A percentile compares a stretch with the other conserved stretches of the same genome.
Evolutionary conservation across 2,329 filamentous ascomycete species (phyloP).

Genomic region (Pseudogymnoascus sp.): DNA sequence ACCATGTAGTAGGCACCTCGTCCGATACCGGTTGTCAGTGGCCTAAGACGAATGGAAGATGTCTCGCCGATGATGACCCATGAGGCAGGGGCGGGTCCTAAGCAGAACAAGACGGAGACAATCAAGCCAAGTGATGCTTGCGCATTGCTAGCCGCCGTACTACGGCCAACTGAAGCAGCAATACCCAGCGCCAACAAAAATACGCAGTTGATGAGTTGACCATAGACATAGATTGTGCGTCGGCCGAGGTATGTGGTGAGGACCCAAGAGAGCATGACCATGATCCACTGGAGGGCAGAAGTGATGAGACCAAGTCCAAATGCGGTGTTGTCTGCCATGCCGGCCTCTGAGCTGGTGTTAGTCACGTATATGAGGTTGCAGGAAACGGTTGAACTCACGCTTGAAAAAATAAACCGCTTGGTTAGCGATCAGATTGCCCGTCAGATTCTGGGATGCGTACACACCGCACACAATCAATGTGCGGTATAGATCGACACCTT

Average conservation of each 20-base stretch:
- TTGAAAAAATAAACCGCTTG: slow-evolving; percentile 26
- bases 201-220: slow-evolving; percentile 44
- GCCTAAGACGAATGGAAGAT: slow-evolving; percentile 55
- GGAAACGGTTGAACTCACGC: slow-evolving; percentile 30
- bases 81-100: slow-evolving; percentile 56
- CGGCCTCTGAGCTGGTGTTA: slow-evolving; percentile 47
- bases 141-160: slow-evolving; percentile 36
- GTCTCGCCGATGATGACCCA: slow-evolving; percentile 64
- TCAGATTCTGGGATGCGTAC: slow-evolving; percentile 54
- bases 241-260: slow-evolving; percentile 57
- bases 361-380: slow-evolving; percentile 7
- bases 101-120: slow-evolving; percentile 56
- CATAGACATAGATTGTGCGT: slow-evolving; percentile 58
- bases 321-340: slow-evolving; percentile 45
- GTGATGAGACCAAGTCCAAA: slow-evolving; percentile 59
- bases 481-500: slow-evolving; percentile 47
- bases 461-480: slow-evolving; percentile 50
- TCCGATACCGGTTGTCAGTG: slow-evolving; percentile 59
- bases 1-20: slow-evolving; percentile 57
- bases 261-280: slow-evolving; percentile 61
- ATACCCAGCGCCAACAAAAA: slow-evolving; percentile 54
- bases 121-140: slow-evolving; percentile 60
- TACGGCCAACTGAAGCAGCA: slow-evolving; percentile 43
- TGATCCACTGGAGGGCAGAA: slow-evolving; percentile 53
- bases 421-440: slow-evolving; percentile 56